Evolutionary conservation across 768 basidiomycete species (phyloP).

Genomic region (Boletus rex-veris): DNA sequence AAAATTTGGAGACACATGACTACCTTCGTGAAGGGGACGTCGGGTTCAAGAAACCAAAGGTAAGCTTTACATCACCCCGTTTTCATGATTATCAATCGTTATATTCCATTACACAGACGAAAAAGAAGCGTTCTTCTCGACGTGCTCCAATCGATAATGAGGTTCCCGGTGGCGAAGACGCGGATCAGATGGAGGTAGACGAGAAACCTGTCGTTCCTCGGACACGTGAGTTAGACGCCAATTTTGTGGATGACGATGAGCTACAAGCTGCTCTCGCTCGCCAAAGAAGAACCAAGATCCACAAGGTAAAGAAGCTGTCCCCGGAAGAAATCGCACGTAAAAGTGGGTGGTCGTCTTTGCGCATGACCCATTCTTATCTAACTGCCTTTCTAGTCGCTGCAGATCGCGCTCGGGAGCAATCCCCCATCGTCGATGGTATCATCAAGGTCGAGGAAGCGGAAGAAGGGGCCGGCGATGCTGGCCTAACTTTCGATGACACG

Average conservation of each 20-base stretch:
- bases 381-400: conserved; percentile 52
- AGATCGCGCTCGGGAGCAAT: conserved; percentile 54
- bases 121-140: conserved; percentile 84
- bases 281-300: conserved; percentile 76
- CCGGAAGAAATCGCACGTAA: conserved; percentile 80
- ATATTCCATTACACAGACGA: conserved; percentile 51
- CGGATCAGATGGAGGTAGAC: conserved; percentile 73
- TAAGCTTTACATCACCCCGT: conserved; percentile 23
- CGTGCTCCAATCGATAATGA: conserved; percentile 49
- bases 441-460: conserved; percentile 49
- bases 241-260: conserved; percentile 98
- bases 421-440: conserved; percentile 34
- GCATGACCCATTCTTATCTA: neutral
- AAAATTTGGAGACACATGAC: conserved; percentile 83
- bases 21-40: conserved; percentile 88
- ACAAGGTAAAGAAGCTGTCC: conserved; percentile 69
- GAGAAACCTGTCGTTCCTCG: conserved; percentile 64
- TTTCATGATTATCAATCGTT: neutral
- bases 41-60: conserved; percentile 95
- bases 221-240: conserved; percentile 71
- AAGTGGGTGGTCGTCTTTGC: conserved; percentile 45
- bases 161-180: conserved; percentile 11
- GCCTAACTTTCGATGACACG: conserved; percentile 91
- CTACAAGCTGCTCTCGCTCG: conserved; percentile 90
- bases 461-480: conserved; percentile 36